Conservation (phyloP, 1,284 basidiomycete species). For the Boletus mariae region DNA sequence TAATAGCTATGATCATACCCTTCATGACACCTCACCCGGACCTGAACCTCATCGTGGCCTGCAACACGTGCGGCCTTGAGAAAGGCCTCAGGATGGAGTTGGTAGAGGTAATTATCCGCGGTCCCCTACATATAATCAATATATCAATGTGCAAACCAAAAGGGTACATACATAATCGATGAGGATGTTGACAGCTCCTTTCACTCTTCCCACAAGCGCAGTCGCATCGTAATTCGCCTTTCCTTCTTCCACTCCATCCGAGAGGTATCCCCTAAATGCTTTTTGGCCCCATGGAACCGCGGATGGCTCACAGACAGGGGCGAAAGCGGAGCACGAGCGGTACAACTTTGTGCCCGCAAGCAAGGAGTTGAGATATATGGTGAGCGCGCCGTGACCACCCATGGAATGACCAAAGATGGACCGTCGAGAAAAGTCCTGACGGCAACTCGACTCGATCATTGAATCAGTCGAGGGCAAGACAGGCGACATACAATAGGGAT, state of each 20-base stretch:
- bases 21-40: conserved; percentile 78
- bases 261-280: conserved; percentile 88
- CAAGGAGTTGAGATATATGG: conserved; percentile 77
- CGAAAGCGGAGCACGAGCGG: conserved; percentile 89
- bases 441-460: conserved; percentile 2
- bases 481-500: conserved; percentile 56
- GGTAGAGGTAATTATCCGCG: conserved; percentile 85
- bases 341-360: conserved; percentile 58
- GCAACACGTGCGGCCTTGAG: conserved; percentile 70
- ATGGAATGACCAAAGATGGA: conserved; percentile 83
- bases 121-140: conserved; percentile 56
- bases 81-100: conserved; percentile 90
- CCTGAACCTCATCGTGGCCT: conserved; percentile 73
- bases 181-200: conserved; percentile 73
- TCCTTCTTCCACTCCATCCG: conserved; percentile 75
- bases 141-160: not conserved
- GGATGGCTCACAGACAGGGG: conserved; percentile 89
- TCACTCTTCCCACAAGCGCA: conserved; percentile 67
- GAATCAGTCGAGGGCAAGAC: not conserved
- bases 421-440: conserved; percentile 63
- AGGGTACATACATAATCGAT: conserved; percentile 68
- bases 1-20: conserved; percentile 95
- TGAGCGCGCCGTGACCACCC: conserved; percentile 96
- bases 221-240: conserved; percentile 80
- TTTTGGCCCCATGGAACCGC: conserved; percentile 90